These are phyloP conservation scores for Xerocomus amazonicus DNA, from an alignment of 1,284 basidiomycete genomes.

Conservation along the genomic window DNA sequence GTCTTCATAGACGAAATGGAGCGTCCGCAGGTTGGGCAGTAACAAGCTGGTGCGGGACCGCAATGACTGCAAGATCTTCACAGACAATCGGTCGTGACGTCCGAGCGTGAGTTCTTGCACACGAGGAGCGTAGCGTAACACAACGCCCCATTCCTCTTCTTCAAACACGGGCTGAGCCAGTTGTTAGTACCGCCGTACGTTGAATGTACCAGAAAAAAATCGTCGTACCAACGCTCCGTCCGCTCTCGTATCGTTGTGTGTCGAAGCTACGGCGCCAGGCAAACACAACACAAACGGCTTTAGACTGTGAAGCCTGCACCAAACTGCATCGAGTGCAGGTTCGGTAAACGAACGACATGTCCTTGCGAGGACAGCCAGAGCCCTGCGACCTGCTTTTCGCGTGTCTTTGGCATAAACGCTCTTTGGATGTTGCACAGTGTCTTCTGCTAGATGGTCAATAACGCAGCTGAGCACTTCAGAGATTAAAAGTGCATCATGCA, in stretches of 20 bases:
- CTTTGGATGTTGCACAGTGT: background rate
- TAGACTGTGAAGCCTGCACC: conserved; percentile 8
- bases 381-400: background rate
- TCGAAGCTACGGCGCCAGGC: background rate
- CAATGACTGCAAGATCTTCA: too few relatives aligned
- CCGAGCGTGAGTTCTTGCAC: background rate
- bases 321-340: conserved; percentile 20
- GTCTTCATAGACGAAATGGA: too few relatives aligned
- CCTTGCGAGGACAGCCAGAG: conserved; percentile 19
- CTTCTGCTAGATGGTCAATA: background rate
- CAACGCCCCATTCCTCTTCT: background rate
- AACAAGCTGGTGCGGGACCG: too few relatives aligned
- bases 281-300: background rate
- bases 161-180: background rate
- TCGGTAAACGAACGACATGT: conserved; percentile 21
- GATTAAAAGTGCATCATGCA: background rate
- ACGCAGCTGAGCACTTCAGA: background rate
- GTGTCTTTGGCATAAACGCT: background rate
- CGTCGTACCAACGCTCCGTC: background rate
- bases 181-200: background rate
- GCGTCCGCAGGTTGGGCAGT: background rate
- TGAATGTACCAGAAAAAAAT: background rate
- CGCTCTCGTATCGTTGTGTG: too few relatives aligned
- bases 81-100: too few relatives aligned
- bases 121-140: background rate